Percentiles rank a stretch among this genome's conserved stretches.
These are phyloP conservation scores for Neonectria magnoliae DNA, from an alignment of 2,329 filamentous ascomycete species.

Conservation along the genomic window DNA sequence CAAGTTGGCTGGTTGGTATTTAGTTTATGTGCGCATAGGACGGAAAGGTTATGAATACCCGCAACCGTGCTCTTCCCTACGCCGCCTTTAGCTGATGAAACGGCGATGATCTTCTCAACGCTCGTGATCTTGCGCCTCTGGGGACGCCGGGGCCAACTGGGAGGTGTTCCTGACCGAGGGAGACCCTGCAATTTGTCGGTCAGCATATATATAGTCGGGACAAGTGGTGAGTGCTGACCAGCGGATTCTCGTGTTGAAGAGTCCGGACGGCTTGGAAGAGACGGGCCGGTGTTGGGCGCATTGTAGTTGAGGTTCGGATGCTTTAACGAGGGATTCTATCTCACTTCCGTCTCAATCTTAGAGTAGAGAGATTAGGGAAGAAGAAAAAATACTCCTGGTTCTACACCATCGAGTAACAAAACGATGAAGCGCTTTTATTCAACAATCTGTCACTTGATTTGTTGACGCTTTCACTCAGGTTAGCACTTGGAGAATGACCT, in stretches of 20 bases:
- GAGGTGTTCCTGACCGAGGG: constrained; percentile 74
- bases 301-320: constrained; percentile 34
- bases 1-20: constrained; percentile 71
- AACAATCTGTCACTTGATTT: not conserved
- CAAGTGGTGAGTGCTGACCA: constrained; percentile 64
- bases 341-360: not conserved
- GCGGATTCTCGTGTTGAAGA: constrained; percentile 81
- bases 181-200: constrained; percentile 70
- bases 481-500: constrained; percentile 2
- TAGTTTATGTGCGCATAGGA: not conserved
- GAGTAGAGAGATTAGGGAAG: too few relatives aligned
- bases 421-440: not conserved
- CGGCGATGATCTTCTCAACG: constrained; percentile 92
- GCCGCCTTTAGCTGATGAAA: constrained; percentile 97
- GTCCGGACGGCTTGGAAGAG: constrained; percentile 48
- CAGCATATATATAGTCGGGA: not conserved
- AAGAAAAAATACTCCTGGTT: not conserved
- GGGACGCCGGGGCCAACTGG: constrained; percentile 76
- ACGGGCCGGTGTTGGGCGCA: constrained; percentile 51
- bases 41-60: constrained; percentile 56
- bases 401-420: not conserved
- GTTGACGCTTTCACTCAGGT: not conserved
- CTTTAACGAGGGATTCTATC: not conserved
- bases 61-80: constrained; percentile 96
- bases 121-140: constrained; percentile 82